These are phyloP conservation scores for Triticum turgidum DNA, from an alignment of 176 grass and related monocot species.

Conservation along the genomic window DNA sequence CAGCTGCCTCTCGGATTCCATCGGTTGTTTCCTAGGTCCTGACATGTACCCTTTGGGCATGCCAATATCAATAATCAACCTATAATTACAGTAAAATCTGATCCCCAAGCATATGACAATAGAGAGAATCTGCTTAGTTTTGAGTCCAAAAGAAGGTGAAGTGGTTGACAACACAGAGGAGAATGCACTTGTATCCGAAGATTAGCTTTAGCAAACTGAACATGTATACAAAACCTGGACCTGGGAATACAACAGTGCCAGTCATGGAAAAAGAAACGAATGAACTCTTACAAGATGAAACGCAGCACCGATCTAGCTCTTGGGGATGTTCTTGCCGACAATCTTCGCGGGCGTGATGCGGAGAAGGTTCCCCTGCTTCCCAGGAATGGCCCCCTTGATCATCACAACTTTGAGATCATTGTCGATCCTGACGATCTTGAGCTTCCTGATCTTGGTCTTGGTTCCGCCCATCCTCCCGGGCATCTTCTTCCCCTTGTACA, in stretches of 20 bases:
- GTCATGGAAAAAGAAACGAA: not conserved
- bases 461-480: conserved; percentile 84
- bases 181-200: not conserved
- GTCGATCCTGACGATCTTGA: conserved; percentile 83
- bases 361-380: conserved; percentile 91
- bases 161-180: not conserved
- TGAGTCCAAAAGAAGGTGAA: not conserved
- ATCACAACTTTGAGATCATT: conserved; percentile 68
- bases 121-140: not conserved
- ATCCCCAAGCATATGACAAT: not conserved
- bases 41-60: not conserved
- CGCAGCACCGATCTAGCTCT: conserved; percentile 45
- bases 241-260: conserved; percentile 19
- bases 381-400: conserved; percentile 87
- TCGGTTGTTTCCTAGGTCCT: too few species aligned
- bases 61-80: not conserved
- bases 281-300: not conserved
- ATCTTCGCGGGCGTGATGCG: conserved; percentile 91
- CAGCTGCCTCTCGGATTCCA: too few species aligned
- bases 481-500: conserved; percentile 97
- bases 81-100: not conserved
- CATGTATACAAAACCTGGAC: conserved; percentile 35
- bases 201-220: conserved; percentile 19
- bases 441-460: conserved; percentile 88
- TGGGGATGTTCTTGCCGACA: conserved; percentile 79